phyloP scores from a whole-genome alignment of 164 flowering plant species.

The Saururus chinensis region DNA sequence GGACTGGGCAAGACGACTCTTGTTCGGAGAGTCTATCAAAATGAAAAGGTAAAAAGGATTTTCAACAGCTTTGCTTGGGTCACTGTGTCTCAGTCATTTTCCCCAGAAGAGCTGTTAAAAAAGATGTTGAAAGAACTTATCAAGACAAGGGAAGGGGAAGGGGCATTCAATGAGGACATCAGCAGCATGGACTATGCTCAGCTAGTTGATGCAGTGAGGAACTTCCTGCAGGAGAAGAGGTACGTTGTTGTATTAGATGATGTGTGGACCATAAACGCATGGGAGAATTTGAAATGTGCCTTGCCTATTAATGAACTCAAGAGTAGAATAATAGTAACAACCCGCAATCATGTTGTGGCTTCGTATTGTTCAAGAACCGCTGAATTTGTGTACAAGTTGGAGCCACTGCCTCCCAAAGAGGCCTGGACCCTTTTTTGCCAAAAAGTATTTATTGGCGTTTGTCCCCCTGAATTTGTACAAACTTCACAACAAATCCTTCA shows the following conservation, averaged over 20 bases:
- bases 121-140: not conserved
- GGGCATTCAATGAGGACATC: not conserved
- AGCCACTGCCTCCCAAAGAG: not conserved
- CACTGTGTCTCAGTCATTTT: not conserved
- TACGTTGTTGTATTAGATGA: not conserved
- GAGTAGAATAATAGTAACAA: not conserved
- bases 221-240: not conserved
- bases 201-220: not conserved
- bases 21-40: not conserved
- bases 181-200: not conserved
- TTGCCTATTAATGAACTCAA: not conserved
- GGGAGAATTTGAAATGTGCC: not conserved
- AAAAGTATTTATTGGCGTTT: not conserved
- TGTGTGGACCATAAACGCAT: not conserved
- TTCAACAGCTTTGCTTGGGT: not conserved
- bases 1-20: not conserved
- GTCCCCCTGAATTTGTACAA: not conserved
- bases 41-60: not conserved
- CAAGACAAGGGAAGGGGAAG: not conserved
- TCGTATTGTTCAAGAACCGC: not conserved
- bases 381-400: not conserved
- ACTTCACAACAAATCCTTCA: not conserved
- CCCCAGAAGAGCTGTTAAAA: not conserved
- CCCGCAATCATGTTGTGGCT: not conserved
- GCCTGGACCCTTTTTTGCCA: not conserved